Evolutionary conservation across 208 protist species (phyloP).

Genomic region (Acanthamoeba sp.): DNA sequence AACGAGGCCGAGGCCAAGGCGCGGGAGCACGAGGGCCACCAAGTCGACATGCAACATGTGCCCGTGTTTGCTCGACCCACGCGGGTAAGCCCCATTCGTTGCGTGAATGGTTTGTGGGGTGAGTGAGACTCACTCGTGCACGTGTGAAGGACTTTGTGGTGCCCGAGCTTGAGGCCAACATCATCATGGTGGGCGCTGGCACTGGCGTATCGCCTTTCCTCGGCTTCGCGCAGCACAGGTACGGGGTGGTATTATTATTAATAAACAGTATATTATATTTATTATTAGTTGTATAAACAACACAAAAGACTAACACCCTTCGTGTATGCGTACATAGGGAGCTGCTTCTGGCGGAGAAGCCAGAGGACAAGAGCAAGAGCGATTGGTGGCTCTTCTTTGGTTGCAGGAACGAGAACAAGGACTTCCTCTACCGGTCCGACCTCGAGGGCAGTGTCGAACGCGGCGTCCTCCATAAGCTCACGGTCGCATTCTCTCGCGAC

Average conservation of each 20-base stretch:
- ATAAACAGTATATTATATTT: too few species aligned
- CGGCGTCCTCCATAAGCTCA: conserved; percentile 22
- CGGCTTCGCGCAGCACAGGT: conserved; percentile 80
- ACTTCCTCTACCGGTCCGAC: conserved; percentile 49
- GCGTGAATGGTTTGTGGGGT: neutral
- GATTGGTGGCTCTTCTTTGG: conserved; percentile 75
- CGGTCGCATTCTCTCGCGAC: conserved; percentile 42
- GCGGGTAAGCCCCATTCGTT: neutral
- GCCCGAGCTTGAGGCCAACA: conserved; percentile 52
- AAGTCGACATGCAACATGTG: neutral
- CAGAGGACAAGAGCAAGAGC: neutral
- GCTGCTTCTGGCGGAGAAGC: conserved; percentile 9
- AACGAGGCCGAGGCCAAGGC: neutral
- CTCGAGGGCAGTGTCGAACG: conserved; percentile 8
- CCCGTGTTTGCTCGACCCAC: neutral
- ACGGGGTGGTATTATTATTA: too few species aligned
- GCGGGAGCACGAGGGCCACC: neutral
- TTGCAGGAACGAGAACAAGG: conserved; percentile 65
- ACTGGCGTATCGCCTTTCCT: conserved; percentile 84
- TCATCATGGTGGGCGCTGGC: conserved; percentile 82
- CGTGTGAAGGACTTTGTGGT: conserved; percentile 72
- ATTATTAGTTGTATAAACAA: too few species aligned
- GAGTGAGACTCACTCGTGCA: neutral
- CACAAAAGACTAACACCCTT: too few species aligned
- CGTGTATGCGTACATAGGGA: neutral